phyloP scores from a whole-genome alignment of 768 basidiomycete genomes.

The Lentinus brumalis region DNA sequence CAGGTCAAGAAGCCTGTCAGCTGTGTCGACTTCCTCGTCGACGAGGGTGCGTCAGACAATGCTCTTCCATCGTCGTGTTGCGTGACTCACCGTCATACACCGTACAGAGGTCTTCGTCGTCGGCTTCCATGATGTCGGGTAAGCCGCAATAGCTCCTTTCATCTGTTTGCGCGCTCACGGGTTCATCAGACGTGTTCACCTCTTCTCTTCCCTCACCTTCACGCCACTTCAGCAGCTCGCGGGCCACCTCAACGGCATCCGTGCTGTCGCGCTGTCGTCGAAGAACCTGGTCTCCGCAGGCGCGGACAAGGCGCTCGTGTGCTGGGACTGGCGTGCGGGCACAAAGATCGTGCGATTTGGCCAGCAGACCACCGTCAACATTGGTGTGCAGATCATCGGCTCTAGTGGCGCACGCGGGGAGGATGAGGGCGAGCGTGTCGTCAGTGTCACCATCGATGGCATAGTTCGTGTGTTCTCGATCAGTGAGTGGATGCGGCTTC shows the following conservation, averaged over 20 bases:
- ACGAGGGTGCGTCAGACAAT: constrained; percentile 57
- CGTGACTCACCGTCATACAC: background rate
- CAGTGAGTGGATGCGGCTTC: constrained; percentile 48
- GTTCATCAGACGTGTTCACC: constrained; percentile 72
- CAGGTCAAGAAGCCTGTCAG: constrained; percentile 89
- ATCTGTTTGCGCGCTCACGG: background rate
- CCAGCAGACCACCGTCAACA: constrained; percentile 90
- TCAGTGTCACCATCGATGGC: constrained; percentile 92
- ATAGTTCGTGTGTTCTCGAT: constrained; percentile 91
- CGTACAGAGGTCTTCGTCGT: constrained; percentile 82
- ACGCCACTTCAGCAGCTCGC: constrained; percentile 82
- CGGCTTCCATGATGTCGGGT: constrained; percentile 93
- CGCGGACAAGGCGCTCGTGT: constrained; percentile 71
- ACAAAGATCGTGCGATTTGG: constrained; percentile 90
- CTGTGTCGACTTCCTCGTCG: constrained; percentile 83
- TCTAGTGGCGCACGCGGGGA: constrained; percentile 40
- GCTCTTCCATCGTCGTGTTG: background rate
- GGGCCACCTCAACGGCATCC: constrained; percentile 86
- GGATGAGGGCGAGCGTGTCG: constrained; percentile 76
- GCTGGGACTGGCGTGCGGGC: constrained; percentile 90
- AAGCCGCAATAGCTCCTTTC: constrained; percentile 25
- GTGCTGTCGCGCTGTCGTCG: constrained; percentile 84
- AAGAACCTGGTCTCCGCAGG: constrained; percentile 88
- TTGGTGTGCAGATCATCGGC: constrained; percentile 83
- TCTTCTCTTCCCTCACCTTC: constrained; percentile 85